Base-by-base conservation (phyloP, 2,329 filamentous ascomycete species). In the Aspergillus sp. region DNA sequence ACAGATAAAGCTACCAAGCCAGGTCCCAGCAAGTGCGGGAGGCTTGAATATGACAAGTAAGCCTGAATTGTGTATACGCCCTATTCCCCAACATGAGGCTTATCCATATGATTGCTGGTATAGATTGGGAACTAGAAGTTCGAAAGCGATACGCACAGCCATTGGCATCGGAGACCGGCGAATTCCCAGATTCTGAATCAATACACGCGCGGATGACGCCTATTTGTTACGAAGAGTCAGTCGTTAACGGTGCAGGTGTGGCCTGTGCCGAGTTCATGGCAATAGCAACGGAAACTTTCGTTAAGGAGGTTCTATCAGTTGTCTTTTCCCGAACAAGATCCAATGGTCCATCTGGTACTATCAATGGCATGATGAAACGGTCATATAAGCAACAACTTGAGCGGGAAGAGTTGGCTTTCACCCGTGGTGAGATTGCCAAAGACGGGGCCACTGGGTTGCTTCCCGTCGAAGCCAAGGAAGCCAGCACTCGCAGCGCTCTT, bases 31-130 rank as follows among this genome's bases (percentile, higher is more conserved):
- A 27, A 87, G 86, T 68, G 88, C 88, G 23, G 88, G 86, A 27
- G 89, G 89, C 19, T 82, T 93, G 46, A 92, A 90, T 64, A 91
- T 93, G 80, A 96, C 83, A 37, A 86, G 89, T 91, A 80, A 71
- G 87, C 62, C 27, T 24, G 37, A 21, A 6, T 17, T 19, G 12
- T 35, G 6, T 19, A 27, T 12, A 44, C 6, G 7, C 21, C 39
- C 9, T 14, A 31, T 43, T 76, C 27, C 24, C 17, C 23, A 35
- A 19, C 39, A 12, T 17, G 48, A 53, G 27, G 40, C 65, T 70
- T 59, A 69, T 58, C 46, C 37, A 51, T 19, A 14, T 56, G 40
- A 50, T 43, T 49, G 33, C 33, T 37, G 19, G 35, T 50, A 49
- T 67, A 77, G 80, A 87, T 66, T 87, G 84, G 82, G 86, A 88